phyloP scores from a whole-genome alignment of 2,329 filamentous ascomycete species.

The Trichoderma pleuroti region DNA sequence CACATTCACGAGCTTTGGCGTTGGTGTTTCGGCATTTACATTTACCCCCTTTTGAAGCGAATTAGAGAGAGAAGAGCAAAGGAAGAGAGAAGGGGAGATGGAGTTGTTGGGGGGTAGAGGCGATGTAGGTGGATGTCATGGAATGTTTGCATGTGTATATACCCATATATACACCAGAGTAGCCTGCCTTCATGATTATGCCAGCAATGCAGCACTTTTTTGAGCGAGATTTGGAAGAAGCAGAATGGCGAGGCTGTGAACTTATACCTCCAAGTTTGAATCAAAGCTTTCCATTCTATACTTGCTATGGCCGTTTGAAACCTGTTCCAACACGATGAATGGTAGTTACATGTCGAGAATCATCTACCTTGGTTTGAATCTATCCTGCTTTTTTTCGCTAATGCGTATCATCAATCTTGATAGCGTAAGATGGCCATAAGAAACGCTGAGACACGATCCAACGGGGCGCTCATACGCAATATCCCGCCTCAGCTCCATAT shows the following conservation, averaged over 20 bases:
- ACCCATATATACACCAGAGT: neutral
- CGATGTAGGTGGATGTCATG: neutral
- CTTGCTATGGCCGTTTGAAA: neutral
- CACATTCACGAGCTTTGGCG: constrained; percentile 4
- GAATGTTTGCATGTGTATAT: neutral
- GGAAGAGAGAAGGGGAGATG: neutral
- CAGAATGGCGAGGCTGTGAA: neutral
- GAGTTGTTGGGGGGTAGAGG: neutral
- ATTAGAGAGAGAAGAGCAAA: neutral
- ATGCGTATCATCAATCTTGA: neutral
- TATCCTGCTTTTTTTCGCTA: neutral
- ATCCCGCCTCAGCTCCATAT: neutral
- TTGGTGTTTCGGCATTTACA: constrained; percentile 16
- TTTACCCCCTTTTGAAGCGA: neutral
- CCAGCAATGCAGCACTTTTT: neutral
- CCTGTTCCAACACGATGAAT: neutral
- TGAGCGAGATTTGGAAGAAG: neutral
- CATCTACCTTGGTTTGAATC: neutral
- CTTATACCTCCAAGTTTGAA: neutral
- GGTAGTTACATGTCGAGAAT: rapidly evolving
- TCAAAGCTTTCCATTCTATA: neutral
- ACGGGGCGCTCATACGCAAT: neutral
- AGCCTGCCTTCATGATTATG: neutral
- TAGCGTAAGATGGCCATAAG: neutral
- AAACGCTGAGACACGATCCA: neutral